Conservation (phyloP, 2,329 filamentous ascomycete species). For the Pseudopithomyces chartarum region DNA sequence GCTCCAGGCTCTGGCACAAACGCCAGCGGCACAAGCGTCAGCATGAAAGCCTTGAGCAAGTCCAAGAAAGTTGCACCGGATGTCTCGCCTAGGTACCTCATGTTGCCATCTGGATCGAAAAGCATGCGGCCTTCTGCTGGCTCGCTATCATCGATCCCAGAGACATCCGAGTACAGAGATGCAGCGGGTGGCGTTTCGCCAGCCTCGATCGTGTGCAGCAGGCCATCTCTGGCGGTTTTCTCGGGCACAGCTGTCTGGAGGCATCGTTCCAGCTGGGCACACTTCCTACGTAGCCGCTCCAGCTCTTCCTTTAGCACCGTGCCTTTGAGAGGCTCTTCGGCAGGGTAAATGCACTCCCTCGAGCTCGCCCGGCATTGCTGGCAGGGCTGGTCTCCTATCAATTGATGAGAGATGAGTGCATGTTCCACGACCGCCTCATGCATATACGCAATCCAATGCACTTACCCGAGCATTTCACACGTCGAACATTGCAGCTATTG, state of each 20-base stretch:
- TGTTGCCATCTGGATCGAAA: conserved; percentile 21
- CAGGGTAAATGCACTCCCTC: conserved; percentile 29
- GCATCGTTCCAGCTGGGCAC: conserved; percentile 22
- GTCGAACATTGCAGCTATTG: conserved; percentile 32
- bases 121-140: conserved; percentile 23
- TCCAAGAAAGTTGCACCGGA: conserved; percentile 35
- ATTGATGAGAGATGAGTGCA: not conserved
- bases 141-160: conserved; percentile 17
- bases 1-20: conserved; percentile 16
- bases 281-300: conserved; percentile 28
- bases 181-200: conserved; percentile 10
- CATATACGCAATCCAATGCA: not conserved
- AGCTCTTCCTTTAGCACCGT: conserved; percentile 24
- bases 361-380: conserved; percentile 23
- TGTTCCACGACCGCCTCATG: not conserved
- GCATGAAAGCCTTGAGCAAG: conserved; percentile 31
- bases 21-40: conserved; percentile 23
- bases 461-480: conserved; percentile 29
- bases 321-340: conserved; percentile 23
- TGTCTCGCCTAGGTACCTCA: conserved; percentile 29
- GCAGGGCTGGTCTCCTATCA: conserved; percentile 25
- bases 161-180: conserved; percentile 13
- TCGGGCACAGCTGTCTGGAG: conserved; percentile 21
- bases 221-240: conserved; percentile 15
- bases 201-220: conserved; percentile 18